Percentiles rank a stretch among this genome's conserved stretches.
Conservation (phyloP, 1,284 basidiomycete genomes). For the Rhodotorula sp. region DNA sequence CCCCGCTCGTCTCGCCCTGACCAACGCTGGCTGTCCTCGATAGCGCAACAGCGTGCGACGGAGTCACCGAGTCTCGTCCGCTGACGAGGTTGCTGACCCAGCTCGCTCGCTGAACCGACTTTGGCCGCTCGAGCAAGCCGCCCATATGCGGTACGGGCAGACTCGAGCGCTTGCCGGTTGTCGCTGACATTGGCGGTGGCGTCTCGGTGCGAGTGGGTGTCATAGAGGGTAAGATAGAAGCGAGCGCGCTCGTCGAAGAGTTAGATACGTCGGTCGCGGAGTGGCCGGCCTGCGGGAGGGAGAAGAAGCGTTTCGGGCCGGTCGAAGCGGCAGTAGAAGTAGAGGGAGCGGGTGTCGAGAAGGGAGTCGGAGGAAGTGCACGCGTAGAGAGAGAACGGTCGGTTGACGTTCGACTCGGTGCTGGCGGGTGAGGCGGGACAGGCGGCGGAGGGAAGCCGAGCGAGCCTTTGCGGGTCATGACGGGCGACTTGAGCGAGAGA, state of each 20-base stretch:
- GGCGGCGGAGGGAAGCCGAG: neutral
- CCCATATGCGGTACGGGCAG: neutral
- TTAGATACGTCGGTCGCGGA: too few species aligned
- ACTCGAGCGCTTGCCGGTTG: conserved; percentile 2
- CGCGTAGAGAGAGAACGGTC: neutral
- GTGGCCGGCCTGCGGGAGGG: conserved; percentile 9
- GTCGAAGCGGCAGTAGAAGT: neutral
- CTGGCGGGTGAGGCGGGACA: neutral
- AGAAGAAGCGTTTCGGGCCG: conserved; percentile 20
- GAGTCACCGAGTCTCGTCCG: neutral
- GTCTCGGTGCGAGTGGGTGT: conserved; percentile 7
- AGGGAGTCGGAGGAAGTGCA: conserved; percentile 10
- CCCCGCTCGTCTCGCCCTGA: conserved; percentile 7
- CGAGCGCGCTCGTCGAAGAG: neutral
- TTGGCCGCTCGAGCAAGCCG: neutral
- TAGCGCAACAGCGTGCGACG: neutral
- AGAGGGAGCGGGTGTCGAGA: neutral
- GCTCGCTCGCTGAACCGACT: conserved; percentile 4
- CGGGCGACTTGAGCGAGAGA: conserved; percentile 25
- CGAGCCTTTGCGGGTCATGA: neutral
- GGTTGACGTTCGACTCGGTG: neutral
- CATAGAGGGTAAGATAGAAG: too few species aligned
- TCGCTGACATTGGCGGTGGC: conserved; percentile 1
- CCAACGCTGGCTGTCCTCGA: neutral
- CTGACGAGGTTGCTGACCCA: conserved; percentile 19